Evolutionary conservation across 805 yeast species (phyloP).

Genomic region (Barnettozyma populi): DNA sequence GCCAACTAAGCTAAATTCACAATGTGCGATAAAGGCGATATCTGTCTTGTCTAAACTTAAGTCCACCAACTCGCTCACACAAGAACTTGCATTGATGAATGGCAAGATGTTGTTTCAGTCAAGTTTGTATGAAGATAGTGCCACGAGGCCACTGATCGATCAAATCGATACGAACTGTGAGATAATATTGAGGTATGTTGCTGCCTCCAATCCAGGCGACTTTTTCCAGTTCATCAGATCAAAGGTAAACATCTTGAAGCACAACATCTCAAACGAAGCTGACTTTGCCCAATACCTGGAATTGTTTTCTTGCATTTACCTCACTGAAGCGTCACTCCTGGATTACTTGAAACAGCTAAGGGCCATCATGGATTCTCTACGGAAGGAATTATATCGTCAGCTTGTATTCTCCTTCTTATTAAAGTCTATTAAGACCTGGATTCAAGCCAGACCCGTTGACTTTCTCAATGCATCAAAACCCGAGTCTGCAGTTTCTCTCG

Average conservation of each 20-base stretch:
- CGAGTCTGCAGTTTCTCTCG: conserved; percentile 19
- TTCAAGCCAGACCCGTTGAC: conserved; percentile 42
- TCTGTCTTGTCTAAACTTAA: conserved; percentile 26
- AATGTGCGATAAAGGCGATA: conserved; percentile 26
- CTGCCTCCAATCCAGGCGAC: conserved; percentile 46
- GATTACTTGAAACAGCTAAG: conserved; percentile 36
- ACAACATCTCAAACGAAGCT: conserved; percentile 31
- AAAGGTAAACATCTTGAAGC: conserved; percentile 29
- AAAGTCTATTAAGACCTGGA: conserved; percentile 45
- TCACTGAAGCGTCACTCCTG: conserved; percentile 33
- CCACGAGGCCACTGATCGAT: conserved; percentile 23
- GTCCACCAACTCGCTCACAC: conserved; percentile 28
- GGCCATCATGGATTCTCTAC: conserved; percentile 31
- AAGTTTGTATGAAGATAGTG: conserved; percentile 17
- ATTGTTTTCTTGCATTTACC: conserved; percentile 36
- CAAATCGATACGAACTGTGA: conserved; percentile 35
- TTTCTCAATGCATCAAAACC: conserved; percentile 27
- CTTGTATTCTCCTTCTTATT: conserved; percentile 40
- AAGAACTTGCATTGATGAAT: conserved; percentile 29
- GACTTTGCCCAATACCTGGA: conserved; percentile 41
- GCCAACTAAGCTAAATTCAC: conserved; percentile 28
- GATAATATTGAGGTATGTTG: conserved; percentile 38
- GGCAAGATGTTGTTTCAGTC: conserved; percentile 16
- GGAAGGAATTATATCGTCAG: conserved; percentile 41
- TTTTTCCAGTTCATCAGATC: conserved; percentile 31